A percentile compares a stretch with the other conserved stretches of the same genome.
phyloP scores from a whole-genome alignment of 139 green algal genomes.

The Astrephomene gubernaculifera region DNA sequence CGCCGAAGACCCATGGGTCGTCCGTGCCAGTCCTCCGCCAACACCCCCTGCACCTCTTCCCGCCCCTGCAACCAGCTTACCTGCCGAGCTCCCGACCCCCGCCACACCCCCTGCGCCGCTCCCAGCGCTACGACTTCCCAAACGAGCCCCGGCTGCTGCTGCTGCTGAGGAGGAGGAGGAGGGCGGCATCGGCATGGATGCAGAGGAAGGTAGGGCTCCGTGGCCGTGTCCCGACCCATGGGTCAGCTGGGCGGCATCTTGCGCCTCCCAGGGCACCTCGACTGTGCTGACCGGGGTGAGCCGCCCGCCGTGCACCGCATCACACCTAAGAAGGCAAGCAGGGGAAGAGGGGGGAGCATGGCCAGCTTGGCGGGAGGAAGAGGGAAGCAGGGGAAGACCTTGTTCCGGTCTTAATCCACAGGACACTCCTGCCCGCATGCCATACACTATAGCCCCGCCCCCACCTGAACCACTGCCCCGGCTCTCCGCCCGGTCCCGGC shows the following conservation, averaged over 20 bases:
- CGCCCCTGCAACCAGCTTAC: not conserved
- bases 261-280: conserved; percentile 29
- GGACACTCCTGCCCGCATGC: not conserved
- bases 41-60: no score
- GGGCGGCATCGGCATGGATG: not conserved
- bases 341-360: not conserved
- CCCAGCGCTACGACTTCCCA: no score
- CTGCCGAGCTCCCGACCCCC: no score
- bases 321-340: conserved; percentile 12
- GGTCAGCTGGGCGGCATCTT: not conserved
- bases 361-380: no score
- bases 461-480: conserved; percentile 32
- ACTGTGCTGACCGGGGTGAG: not conserved
- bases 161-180: not conserved
- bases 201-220: not conserved
- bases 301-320: conserved; percentile 9
- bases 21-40: no score
- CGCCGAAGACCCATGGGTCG: not conserved
- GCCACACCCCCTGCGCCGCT: no score
- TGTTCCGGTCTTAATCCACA: no score
- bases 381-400: not conserved
- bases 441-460: not conserved
- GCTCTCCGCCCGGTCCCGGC: not conserved
- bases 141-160: not conserved
- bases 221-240: not conserved